Conservation (phyloP, 1,139 yeast species). For the Wickerhamomyces sp. region DNA sequence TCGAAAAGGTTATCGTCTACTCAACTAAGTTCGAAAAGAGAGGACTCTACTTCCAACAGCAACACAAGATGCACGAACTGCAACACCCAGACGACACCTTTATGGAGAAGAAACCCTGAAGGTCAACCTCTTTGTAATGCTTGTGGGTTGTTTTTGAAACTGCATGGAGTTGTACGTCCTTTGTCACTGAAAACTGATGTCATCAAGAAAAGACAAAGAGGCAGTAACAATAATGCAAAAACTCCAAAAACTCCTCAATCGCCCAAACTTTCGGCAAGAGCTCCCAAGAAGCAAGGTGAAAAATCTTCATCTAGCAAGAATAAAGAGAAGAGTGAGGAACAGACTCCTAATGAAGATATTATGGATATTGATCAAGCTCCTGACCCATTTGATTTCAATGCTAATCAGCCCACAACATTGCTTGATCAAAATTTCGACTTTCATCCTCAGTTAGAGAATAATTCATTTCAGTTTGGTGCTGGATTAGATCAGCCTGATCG, state of each 20-base stretch:
- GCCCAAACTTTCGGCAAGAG: neutral
- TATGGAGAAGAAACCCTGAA: conserved; percentile 91
- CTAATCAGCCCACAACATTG: neutral
- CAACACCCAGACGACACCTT: conserved; percentile 87
- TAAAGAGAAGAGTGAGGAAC: neutral
- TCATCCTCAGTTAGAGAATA: neutral
- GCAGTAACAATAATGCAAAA: conserved; percentile 9
- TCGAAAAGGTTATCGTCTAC: conserved; percentile 17
- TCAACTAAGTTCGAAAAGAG: conserved; percentile 14
- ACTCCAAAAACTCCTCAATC: neutral
- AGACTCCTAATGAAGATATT: neutral
- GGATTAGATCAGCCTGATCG: conserved; percentile 4
- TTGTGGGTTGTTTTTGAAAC: conserved; percentile 84
- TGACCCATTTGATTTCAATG: neutral
- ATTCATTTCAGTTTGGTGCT: conserved; percentile 11
- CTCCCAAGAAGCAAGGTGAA: conserved; percentile 1
- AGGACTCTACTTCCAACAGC: conserved; percentile 13
- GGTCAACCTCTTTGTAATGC: conserved; percentile 95
- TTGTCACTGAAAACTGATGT: conserved; percentile 87
- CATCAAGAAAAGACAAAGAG: conserved; percentile 67
- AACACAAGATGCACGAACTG: conserved; percentile 69
- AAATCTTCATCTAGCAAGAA: conserved; percentile 3
- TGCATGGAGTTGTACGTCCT: conserved; percentile 94
- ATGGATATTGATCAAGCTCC: conserved; percentile 2
- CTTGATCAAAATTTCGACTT: neutral